A percentile compares a stretch with the other conserved stretches of the same genome.
These are phyloP conservation scores for Paralagenidium karlingii DNA, from an alignment of 352 stramenopile genomes.

Conservation along the genomic window DNA sequence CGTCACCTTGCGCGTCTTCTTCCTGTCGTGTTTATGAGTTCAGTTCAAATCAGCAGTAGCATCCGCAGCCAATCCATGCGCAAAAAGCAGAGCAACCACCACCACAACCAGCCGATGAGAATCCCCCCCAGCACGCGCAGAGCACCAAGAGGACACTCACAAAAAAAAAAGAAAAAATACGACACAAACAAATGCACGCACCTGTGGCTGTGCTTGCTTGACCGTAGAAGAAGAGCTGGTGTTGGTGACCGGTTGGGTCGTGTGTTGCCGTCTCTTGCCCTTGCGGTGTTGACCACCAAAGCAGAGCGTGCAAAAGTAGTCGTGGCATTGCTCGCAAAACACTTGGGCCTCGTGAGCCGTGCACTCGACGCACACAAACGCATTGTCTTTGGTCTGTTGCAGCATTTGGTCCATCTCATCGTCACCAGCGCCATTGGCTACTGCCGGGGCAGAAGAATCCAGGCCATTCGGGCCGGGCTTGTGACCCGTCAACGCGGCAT, in stretches of 20 bases:
- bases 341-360: conserved; percentile 46
- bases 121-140: too few relatives aligned
- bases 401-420: conserved; percentile 15
- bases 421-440: conserved; percentile 4
- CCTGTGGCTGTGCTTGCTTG: too few relatives aligned
- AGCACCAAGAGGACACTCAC: too few relatives aligned
- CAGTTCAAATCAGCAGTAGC: neutral
- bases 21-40: conserved; percentile 10
- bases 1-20: conserved; percentile 24
- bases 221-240: neutral
- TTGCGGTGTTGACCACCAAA: conserved; percentile 77
- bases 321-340: conserved; percentile 81
- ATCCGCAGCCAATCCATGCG: too few relatives aligned
- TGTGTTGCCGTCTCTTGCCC: conserved; percentile 62
- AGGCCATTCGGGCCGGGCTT: conserved; percentile 1
- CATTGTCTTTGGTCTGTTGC: conserved; percentile 15
- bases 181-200: too few relatives aligned
- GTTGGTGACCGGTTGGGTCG: conserved; percentile 36
- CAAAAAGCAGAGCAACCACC: too few relatives aligned
- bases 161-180: too few relatives aligned
- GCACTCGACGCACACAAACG: conserved; percentile 63
- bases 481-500: neutral
- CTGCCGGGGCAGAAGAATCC: neutral
- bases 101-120: too few relatives aligned
- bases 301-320: conserved; percentile 83